Percentiles rank a stretch among this genome's conserved stretches.
Conservation (phyloP, 768 basidiomycete genomes). For the Suillus brevipes region DNA sequence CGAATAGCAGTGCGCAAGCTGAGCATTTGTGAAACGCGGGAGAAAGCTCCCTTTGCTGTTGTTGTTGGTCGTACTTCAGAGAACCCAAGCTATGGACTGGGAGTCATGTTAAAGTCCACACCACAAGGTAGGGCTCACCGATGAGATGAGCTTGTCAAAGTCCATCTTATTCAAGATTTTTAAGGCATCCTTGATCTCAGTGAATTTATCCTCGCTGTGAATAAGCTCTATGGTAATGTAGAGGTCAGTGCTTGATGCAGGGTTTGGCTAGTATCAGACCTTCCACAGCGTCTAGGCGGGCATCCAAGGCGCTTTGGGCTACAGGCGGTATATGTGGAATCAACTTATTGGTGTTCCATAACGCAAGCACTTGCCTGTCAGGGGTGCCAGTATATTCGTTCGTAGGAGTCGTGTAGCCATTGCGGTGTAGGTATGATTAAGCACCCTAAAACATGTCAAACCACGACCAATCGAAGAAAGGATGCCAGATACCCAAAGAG, state of each 20-base stretch:
- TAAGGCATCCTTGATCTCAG: constrained; percentile 64
- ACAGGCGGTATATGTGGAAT: not conserved
- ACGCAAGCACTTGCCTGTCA: constrained; percentile 52
- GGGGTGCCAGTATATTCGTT: constrained; percentile 79
- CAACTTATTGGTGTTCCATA: not conserved
- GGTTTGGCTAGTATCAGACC: constrained; percentile 39
- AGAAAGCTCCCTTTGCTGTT: constrained; percentile 62
- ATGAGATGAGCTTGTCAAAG: constrained; percentile 81
- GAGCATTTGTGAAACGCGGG: constrained; percentile 77
- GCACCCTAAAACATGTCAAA: constrained; percentile 41
- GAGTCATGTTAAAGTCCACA: not conserved
- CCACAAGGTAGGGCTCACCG: constrained; percentile 38
- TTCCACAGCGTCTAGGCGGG: constrained; percentile 85
- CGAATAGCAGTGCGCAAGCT: constrained; percentile 72
- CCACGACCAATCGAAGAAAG: not conserved
- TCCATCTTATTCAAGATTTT: constrained; percentile 78
- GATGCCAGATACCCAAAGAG: constrained; percentile 65
- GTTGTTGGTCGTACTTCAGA: constrained; percentile 56
- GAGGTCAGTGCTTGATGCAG: constrained; percentile 5
- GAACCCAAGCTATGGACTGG: constrained; percentile 55
- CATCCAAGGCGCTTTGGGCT: constrained; percentile 59
- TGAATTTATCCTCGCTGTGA: constrained; percentile 72
- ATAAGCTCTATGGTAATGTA: constrained; percentile 58
- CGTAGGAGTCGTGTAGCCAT: constrained; percentile 86
- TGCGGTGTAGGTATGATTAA: constrained; percentile 85